phyloP scores from a whole-genome alignment of 2,329 filamentous ascomycete genomes.

The Karstenula rhodostoma region DNA sequence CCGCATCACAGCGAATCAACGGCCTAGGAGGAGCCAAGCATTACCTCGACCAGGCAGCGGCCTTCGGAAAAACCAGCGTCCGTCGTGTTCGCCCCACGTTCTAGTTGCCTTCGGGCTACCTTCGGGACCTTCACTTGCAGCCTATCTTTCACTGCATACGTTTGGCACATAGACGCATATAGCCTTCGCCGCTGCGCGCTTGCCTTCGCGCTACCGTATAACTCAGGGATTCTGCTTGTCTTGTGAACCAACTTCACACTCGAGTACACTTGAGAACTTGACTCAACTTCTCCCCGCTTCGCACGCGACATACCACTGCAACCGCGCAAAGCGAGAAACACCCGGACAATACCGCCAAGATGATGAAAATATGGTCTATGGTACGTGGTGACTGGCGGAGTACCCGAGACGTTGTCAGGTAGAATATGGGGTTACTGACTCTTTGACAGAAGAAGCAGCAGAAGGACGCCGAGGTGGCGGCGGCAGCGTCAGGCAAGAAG shows the following conservation, averaged over 20 bases:
- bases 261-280: not conserved
- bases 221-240: not conserved
- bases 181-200: not conserved
- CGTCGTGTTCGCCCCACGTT: slow-evolving; percentile 22
- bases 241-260: not conserved
- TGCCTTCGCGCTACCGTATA: not conserved
- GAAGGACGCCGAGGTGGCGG: slow-evolving; percentile 92
- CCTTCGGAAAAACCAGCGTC: slow-evolving; percentile 20
- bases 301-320: slow-evolving; percentile 27
- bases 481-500: slow-evolving; percentile 82
- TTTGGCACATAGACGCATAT: not conserved
- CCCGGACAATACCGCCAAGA: slow-evolving; percentile 60
- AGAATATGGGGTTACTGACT: slow-evolving; percentile 31
- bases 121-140: slow-evolving; percentile 19
- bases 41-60: slow-evolving; percentile 6
- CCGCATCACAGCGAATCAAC: slow-evolving; percentile 10
- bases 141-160: slow-evolving; percentile 18
- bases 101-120: slow-evolving; percentile 19
- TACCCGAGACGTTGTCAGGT: not conserved
- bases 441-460: slow-evolving; percentile 78
- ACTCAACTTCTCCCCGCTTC: slow-evolving; percentile 12
- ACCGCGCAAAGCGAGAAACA: slow-evolving; percentile 14
- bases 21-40: slow-evolving; percentile 14
- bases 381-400: slow-evolving; percentile 58
- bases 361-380: slow-evolving; percentile 99